Evolutionary conservation across 768 basidiomycete species (phyloP), one percentile per base, ranked within the genome.

Genomic region (Mycena indigotica): DNA sequence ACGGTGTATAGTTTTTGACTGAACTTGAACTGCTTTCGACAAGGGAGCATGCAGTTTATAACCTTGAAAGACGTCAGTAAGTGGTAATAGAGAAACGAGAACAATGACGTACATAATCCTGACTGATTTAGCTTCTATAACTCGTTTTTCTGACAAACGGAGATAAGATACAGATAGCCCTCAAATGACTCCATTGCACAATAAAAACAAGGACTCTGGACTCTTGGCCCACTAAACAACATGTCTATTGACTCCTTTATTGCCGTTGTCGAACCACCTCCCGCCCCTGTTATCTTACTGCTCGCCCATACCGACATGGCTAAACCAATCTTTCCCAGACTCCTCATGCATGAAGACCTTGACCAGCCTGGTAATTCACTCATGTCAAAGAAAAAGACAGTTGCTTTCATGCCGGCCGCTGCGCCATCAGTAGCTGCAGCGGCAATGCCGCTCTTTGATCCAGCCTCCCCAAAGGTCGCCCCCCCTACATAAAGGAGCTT

Each of bases 311-410:
- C 52, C 38, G 16, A 41, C 26, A 24, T 53, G 25, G 15, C 25
- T 23, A 41, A 26, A n/a, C 40, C 52, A 16, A 24, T 5, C 6
- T 44, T 53, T 8, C 52, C 38, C 3, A 17, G 16, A 10, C 52
- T 53, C 40, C 52, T 53, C 19, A 41, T 41, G 52, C 52, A 53
- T 23, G 39, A 53, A 29, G 52, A 53, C 30, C 40, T 53, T 13
- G 39, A 28, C 26, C 40, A 25, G 24, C 23, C 39, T 17, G 23
- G 21, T 23, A 38, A 5, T 38, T 28, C 10, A 6, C 19, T 25
- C 13, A 39, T 41, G 10, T 39, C 38, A 41, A 13, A 39, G 4
- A 3, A 19, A 3, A 32, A 19, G n/a, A 17, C 25, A 15, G 46
- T 6, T 5, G 6, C 21, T 8, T 8, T n/a, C 6, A 23, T 26